Percentiles rank a stretch among this genome's conserved stretches.
Evolutionary conservation across 1,284 basidiomycete genomes (phyloP).

Genomic region (Erythrobasidium hasegawianum): DNA sequence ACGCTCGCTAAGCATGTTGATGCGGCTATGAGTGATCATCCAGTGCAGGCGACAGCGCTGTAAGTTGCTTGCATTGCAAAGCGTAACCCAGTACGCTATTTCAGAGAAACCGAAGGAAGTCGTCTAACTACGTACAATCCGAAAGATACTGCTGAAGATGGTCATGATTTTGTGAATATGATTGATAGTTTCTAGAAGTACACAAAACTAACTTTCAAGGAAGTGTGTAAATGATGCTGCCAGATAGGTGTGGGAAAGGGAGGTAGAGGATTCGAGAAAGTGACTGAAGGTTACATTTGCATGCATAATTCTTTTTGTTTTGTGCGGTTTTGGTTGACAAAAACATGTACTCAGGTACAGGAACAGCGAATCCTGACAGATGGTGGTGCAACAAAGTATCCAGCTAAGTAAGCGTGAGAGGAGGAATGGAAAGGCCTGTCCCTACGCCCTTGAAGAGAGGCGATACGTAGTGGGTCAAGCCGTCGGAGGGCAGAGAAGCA

Average conservation of each 20-base stretch:
- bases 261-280: background rate
- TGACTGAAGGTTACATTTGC: slow-evolving; percentile 1
- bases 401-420: slow-evolving; percentile 3
- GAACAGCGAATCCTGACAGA: too few relatives aligned
- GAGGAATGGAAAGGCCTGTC: slow-evolving; percentile 15
- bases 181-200: too few relatives aligned
- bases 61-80: too few relatives aligned
- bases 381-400: background rate
- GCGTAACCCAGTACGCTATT: too few relatives aligned
- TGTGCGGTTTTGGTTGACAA: background rate
- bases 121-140: slow-evolving; percentile 1
- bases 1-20: too few relatives aligned
- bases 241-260: too few relatives aligned
- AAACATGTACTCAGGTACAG: background rate
- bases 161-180: too few relatives aligned
- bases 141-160: background rate
- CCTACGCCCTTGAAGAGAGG: slow-evolving; percentile 26
- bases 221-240: too few relatives aligned
- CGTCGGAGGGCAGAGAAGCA: slow-evolving; percentile 29
- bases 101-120: too few relatives aligned
- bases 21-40: too few relatives aligned
- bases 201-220: background rate
- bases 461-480: slow-evolving; percentile 23
- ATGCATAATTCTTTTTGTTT: background rate
- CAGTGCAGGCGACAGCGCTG: too few relatives aligned